Evolutionary conservation across 495 filamentous ascomycete genomes (phyloP).

Genomic region (Tirmania nivea): DNA sequence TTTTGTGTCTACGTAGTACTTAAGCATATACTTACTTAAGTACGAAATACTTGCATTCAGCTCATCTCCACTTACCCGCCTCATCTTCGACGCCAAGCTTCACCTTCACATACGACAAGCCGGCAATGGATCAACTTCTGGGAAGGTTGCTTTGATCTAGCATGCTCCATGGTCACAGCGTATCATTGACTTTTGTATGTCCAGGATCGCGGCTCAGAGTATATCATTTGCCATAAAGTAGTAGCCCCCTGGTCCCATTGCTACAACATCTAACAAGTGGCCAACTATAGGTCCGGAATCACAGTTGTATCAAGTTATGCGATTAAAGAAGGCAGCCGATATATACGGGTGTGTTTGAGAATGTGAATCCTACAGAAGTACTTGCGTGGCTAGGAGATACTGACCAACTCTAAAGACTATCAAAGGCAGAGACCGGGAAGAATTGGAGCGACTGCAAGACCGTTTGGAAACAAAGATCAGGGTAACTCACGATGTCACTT

Average conservation of each 20-base stretch:
- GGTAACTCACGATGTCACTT: slow-evolving; percentile 24
- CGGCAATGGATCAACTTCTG: slow-evolving; percentile 15
- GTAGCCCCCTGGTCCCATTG: background rate
- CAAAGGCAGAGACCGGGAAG: slow-evolving; percentile 44
- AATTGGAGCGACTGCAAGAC: slow-evolving; percentile 49
- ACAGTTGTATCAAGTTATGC: slow-evolving; percentile 72
- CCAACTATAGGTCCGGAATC: slow-evolving; percentile 49
- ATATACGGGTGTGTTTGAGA: slow-evolving; percentile 42
- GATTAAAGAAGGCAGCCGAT: slow-evolving; percentile 53
- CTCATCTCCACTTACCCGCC: too few relatives aligned
- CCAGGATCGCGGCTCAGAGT: background rate
- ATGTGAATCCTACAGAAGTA: too few relatives aligned
- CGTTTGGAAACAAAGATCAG: slow-evolving; percentile 65
- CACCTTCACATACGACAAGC: background rate
- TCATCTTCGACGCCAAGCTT: too few relatives aligned
- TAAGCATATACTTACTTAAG: too few relatives aligned
- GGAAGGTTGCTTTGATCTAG: slow-evolving; percentile 2
- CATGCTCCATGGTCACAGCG: background rate
- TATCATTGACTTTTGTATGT: background rate
- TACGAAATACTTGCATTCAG: too few relatives aligned
- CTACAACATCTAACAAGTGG: slow-evolving; percentile 3
- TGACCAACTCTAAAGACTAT: slow-evolving; percentile 30
- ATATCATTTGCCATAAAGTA: slow-evolving; percentile 16
- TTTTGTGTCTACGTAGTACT: too few relatives aligned
- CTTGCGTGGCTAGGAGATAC: too few relatives aligned